These are phyloP conservation scores for Suillus fuscotomentosus DNA, from an alignment of 768 basidiomycete species.

Conservation along the genomic window DNA sequence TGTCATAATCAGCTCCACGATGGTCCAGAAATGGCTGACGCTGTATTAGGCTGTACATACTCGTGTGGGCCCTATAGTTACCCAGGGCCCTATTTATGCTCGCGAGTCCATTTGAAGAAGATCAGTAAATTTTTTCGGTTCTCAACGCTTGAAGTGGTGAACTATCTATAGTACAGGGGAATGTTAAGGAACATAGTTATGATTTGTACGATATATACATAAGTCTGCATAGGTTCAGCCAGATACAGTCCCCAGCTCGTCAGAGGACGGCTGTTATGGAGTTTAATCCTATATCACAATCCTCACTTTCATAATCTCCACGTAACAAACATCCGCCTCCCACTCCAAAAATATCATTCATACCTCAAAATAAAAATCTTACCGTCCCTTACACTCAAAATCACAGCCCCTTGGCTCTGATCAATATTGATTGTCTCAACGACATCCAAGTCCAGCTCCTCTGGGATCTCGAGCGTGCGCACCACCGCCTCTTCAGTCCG, in stretches of 20 bases:
- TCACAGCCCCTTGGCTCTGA: conserved; percentile 72
- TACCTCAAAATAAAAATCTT: conserved; percentile 76
- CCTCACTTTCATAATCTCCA: background rate
- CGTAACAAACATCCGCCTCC: background rate
- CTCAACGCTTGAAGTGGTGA: background rate
- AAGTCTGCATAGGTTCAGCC: background rate
- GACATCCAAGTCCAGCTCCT: conserved; percentile 58
- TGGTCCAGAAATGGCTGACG: too few relatives aligned
- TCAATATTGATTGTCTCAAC: conserved; percentile 81
- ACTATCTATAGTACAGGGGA: background rate
- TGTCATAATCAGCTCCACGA: too few relatives aligned
- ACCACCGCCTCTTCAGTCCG: conserved; percentile 44
- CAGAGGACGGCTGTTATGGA: background rate
- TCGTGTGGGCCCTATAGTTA: background rate
- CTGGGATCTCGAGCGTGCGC: conserved; percentile 61
- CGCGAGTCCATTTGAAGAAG: background rate
- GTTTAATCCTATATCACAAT: background rate
- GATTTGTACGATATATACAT: background rate
- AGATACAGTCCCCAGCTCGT: background rate
- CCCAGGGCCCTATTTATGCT: background rate
- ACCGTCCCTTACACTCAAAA: conserved; percentile 63
- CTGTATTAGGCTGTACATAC: too few relatives aligned
- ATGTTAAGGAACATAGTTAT: background rate
- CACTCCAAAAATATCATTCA: conserved; percentile 27
- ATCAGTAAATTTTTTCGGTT: background rate